phyloP scores from a whole-genome alignment of 108 stramenopile species.

The Stephanodiscus minutulus region DNA sequence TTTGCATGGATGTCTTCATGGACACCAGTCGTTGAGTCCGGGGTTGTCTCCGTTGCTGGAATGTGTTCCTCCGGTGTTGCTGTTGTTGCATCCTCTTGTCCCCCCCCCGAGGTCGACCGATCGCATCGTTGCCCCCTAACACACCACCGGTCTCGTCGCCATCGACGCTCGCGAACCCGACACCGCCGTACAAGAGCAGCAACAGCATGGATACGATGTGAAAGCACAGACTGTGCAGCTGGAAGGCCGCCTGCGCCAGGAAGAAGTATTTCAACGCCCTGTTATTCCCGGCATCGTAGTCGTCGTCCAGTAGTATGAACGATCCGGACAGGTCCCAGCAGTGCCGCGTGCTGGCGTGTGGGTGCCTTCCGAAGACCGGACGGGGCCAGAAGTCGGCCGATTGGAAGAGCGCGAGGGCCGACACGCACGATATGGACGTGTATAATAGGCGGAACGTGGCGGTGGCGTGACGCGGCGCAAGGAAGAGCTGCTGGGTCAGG shows the following conservation, averaged over 20 bases:
- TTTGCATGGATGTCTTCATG: conserved; percentile 48
- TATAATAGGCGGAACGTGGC: conserved; percentile 72
- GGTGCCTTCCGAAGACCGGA: conserved; percentile 59
- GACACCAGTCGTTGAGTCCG: conserved; percentile 29
- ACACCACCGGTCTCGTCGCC: background rate
- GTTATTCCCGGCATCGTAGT: conserved; percentile 67
- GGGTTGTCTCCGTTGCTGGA: conserved; percentile 9
- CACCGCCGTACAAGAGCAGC: conserved; percentile 48
- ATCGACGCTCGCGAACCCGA: background rate
- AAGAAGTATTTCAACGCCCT: conserved; percentile 65
- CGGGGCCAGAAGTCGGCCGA: conserved; percentile 80
- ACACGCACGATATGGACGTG: conserved; percentile 54
- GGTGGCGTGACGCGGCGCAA: conserved; percentile 81
- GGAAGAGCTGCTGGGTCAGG: conserved; percentile 50
- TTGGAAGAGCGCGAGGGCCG: conserved; percentile 58
- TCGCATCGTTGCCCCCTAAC: background rate
- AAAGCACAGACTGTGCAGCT: conserved; percentile 76
- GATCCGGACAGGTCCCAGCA: conserved; percentile 83
- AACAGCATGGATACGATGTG: conserved; percentile 63
- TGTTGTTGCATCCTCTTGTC: conserved; percentile 3
- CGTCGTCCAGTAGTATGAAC: conserved; percentile 55
- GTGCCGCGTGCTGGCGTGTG: conserved; percentile 53
- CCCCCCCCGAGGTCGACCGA: conserved; percentile 2
- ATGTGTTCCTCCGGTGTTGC: background rate
- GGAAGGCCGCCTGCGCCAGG: conserved; percentile 77